Evolutionary conservation across 352 stramenopile genomes (phyloP).

Genomic region (Pythium graminicola): DNA sequence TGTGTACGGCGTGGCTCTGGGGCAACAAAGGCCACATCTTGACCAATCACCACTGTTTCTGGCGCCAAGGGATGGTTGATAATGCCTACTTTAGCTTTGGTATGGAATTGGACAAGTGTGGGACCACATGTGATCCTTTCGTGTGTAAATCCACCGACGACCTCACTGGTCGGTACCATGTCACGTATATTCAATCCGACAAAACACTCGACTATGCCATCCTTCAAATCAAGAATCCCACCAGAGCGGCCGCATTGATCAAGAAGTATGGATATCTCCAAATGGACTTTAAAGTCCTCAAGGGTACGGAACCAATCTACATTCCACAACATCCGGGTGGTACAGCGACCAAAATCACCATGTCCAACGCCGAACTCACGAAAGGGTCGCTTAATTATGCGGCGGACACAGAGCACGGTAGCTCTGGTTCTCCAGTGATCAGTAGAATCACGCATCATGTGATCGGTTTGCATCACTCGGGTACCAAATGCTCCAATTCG

Average conservation of each 20-base stretch:
- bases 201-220: constrained; percentile 53
- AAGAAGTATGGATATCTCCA: too few species aligned
- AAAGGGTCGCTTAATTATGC: too few species aligned
- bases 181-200: too few species aligned
- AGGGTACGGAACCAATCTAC: constrained; percentile 51
- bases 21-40: constrained; percentile 52
- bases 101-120: too few species aligned
- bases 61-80: constrained; percentile 31
- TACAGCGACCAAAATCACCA: constrained; percentile 52
- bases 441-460: too few species aligned
- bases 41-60: constrained; percentile 59
- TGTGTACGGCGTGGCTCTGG: constrained; percentile 65
- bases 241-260: too few species aligned
- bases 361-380: constrained; percentile 40
- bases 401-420: constrained; percentile 28
- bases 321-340: constrained; percentile 60
- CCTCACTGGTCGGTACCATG: too few species aligned
- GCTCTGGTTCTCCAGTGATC: constrained; percentile 29
- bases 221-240: constrained; percentile 37
- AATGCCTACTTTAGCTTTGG: constrained; percentile 24
- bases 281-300: too few species aligned
- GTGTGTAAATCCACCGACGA: too few species aligned
- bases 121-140: too few species aligned
- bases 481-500: too few species aligned
- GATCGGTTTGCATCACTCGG: too few species aligned